Evolutionary conservation across 1,284 basidiomycete genomes (phyloP).

Genomic region (Meira nashicola): DNA sequence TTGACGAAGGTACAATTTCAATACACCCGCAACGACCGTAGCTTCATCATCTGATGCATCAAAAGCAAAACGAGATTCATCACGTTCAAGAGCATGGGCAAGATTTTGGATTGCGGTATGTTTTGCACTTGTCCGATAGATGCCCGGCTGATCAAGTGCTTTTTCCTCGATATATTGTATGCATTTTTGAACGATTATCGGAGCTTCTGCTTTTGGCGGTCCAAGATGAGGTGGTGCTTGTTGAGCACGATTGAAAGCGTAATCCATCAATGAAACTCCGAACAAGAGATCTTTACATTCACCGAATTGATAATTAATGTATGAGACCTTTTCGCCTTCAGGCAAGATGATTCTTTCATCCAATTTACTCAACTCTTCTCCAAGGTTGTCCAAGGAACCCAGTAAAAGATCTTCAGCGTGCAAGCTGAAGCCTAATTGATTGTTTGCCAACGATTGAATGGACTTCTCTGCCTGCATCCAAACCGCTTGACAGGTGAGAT

Average conservation of each 20-base stretch:
- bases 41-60: slow-evolving; percentile 73
- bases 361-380: slow-evolving; percentile 58
- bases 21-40: slow-evolving; percentile 77
- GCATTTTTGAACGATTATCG: slow-evolving; percentile 78
- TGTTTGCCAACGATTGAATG: slow-evolving; percentile 23
- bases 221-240: slow-evolving; percentile 11
- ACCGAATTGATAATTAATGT: slow-evolving; percentile 72
- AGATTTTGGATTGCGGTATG: slow-evolving; percentile 79
- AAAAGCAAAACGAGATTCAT: slow-evolving; percentile 80
- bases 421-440: slow-evolving; percentile 32
- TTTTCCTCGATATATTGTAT: slow-evolving; percentile 76
- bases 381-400: slow-evolving; percentile 70
- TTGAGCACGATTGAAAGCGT: slow-evolving; percentile 66
- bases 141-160: slow-evolving; percentile 58
- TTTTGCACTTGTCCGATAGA: slow-evolving; percentile 65
- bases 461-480: slow-evolving; percentile 35
- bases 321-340: slow-evolving; percentile 65
- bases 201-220: slow-evolving; percentile 53
- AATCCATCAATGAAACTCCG: slow-evolving; percentile 84
- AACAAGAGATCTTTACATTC: slow-evolving; percentile 75
- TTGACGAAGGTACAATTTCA: slow-evolving; percentile 89
- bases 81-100: slow-evolving; percentile 80
- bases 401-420: slow-evolving; percentile 61
- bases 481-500: slow-evolving; percentile 58
- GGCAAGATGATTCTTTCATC: slow-evolving; percentile 55